phyloP scores from a whole-genome alignment of 306 rosid species.

The Cercis canadensis region DNA sequence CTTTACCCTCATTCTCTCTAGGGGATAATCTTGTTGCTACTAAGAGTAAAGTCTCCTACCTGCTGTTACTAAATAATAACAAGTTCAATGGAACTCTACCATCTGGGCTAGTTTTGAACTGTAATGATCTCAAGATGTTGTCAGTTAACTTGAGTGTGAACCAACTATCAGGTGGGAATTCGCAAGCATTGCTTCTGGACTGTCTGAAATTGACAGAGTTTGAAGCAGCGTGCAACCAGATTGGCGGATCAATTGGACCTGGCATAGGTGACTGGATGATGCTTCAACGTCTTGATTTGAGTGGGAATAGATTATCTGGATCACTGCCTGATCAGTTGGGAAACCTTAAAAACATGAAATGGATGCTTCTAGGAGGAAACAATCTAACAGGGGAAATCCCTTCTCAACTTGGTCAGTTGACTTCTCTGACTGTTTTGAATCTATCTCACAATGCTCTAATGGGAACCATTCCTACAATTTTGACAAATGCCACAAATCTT shows the following conservation, averaged over 20 bases:
- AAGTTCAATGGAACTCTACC: constrained; percentile 58
- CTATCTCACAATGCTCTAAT: constrained; percentile 51
- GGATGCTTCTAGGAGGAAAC: constrained; percentile 60
- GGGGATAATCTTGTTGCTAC: constrained; percentile 36
- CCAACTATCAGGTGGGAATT: constrained; percentile 43
- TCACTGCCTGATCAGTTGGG: constrained; percentile 48
- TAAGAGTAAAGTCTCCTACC: constrained; percentile 44
- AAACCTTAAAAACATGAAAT: constrained; percentile 49
- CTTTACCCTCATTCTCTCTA: constrained; percentile 51
- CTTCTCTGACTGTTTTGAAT: constrained; percentile 51
- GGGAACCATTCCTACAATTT: constrained; percentile 47
- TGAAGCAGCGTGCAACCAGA: constrained; percentile 53
- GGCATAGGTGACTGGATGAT: constrained; percentile 34
- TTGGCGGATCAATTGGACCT: constrained; percentile 48
- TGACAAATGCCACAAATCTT: constrained; percentile 49
- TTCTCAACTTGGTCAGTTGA: constrained; percentile 44
- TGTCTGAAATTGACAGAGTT: constrained; percentile 50
- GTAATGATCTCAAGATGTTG: constrained; percentile 50
- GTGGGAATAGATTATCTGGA: constrained; percentile 52
- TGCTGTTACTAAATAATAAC: constrained; percentile 57
- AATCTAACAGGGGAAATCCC: constrained; percentile 52
- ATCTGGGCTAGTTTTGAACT: constrained; percentile 47
- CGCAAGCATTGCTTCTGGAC: constrained; percentile 36
- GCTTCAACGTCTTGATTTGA: constrained; percentile 54
- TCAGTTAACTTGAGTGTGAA: constrained; percentile 65